Evolutionary conservation across 106 monocot species (phyloP).

Genomic region (Allium sativum): DNA sequence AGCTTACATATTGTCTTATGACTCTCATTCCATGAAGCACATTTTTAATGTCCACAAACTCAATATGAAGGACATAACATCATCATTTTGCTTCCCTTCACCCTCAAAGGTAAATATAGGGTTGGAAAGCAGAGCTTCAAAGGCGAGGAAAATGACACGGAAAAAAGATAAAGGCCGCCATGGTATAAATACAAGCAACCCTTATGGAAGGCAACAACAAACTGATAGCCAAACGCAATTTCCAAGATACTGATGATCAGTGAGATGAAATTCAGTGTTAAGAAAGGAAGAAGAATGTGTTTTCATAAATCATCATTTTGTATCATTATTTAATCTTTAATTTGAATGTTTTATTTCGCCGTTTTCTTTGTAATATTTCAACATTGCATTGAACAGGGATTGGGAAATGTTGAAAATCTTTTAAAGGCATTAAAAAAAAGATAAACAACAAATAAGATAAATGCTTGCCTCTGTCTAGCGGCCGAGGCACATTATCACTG

Average conservation of each 20-base stretch:
- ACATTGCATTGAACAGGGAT: no score
- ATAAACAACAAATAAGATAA: no score
- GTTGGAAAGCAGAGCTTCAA: slow-evolving; percentile 73
- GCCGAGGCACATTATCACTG: no score
- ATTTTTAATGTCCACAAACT: slow-evolving; percentile 83
- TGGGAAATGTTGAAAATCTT: no score
- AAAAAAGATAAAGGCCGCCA: slow-evolving; percentile 25
- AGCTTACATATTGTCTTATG: slow-evolving; percentile 68
- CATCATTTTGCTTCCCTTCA: slow-evolving; percentile 58
- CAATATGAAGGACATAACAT: slow-evolving; percentile 77
- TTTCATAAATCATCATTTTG: no score
- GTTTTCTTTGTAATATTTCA: no score
- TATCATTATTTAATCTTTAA: no score
- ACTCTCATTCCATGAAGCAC: slow-evolving; percentile 80
- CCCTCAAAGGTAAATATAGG: slow-evolving; percentile 71
- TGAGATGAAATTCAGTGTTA: background rate
- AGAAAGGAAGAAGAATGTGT: background rate
- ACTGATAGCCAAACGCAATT: slow-evolving; percentile 36
- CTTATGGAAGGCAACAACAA: slow-evolving; percentile 30
- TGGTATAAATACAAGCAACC: slow-evolving; percentile 29
- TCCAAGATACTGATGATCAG: slow-evolving; percentile 7
- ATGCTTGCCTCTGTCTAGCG: no score
- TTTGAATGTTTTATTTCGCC: no score
- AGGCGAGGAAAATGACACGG: slow-evolving; percentile 61
- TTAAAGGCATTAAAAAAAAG: no score